Percentiles rank a stretch among this genome's conserved stretches.
phyloP scores from a whole-genome alignment of 208 protist genomes.

The Leishmania mexicana region DNA sequence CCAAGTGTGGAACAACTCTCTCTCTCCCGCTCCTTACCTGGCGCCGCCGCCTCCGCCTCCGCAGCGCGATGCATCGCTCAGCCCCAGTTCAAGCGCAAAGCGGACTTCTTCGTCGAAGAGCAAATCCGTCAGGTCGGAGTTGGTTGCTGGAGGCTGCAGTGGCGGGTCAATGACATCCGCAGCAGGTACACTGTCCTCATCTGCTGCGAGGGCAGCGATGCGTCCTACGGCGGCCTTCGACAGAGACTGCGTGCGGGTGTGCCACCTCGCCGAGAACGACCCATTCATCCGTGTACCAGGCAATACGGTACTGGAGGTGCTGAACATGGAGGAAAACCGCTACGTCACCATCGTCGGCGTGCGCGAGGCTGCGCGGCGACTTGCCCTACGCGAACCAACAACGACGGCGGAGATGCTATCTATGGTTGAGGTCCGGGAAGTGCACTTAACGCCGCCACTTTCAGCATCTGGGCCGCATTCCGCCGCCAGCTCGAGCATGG shows the following conservation, averaged over 20 bases:
- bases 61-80: slow-evolving; percentile 17
- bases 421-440: slow-evolving; percentile 33
- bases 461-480: slow-evolving; percentile 3
- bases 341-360: slow-evolving; percentile 60
- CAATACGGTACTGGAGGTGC: slow-evolving; percentile 83
- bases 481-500: neutral
- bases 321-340: slow-evolving; percentile 80
- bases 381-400: slow-evolving; percentile 66
- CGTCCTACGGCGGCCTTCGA: slow-evolving; percentile 72
- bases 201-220: slow-evolving; percentile 29
- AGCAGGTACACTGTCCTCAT: slow-evolving; percentile 16
- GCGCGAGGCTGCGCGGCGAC: slow-evolving; percentile 62
- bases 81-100: slow-evolving; percentile 26
- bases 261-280: slow-evolving; percentile 36
- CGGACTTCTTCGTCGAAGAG: slow-evolving; percentile 22
- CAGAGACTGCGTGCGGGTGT: slow-evolving; percentile 74
- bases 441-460: slow-evolving; percentile 5
- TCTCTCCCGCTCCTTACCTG: neutral
- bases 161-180: slow-evolving; percentile 3
- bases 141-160: neutral
- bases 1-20: neutral
- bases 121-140: slow-evolving; percentile 25
- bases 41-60: slow-evolving; percentile 13
- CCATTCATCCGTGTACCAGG: slow-evolving; percentile 71
- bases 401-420: slow-evolving; percentile 63